phyloP scores from a whole-genome alignment of 495 filamentous ascomycete genomes.

The Penicillium alfredii region DNA sequence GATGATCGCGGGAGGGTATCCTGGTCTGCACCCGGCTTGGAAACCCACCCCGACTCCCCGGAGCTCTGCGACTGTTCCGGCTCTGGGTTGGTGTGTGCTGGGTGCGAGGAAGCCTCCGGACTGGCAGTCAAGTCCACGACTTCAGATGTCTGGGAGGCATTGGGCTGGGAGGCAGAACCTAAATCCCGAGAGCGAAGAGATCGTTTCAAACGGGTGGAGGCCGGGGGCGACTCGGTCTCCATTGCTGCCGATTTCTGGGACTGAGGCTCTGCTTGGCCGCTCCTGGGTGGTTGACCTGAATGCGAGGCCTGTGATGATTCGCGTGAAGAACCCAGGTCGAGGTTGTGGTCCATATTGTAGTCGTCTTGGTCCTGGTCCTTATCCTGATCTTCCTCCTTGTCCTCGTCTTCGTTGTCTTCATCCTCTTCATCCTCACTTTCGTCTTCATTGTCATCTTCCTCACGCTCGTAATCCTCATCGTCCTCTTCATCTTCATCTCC shows the following conservation, averaged over 20 bases:
- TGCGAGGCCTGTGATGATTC: constrained; percentile 11
- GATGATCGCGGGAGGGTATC: constrained; percentile 6
- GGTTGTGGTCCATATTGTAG: not conserved
- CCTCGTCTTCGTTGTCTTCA: constrained; percentile 3
- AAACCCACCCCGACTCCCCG: constrained; percentile 24
- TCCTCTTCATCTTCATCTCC: constrained; percentile 14
- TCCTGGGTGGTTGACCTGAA: constrained; percentile 13
- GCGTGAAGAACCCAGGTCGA: not conserved
- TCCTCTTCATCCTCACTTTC: constrained; percentile 8
- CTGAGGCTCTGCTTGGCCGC: constrained; percentile 8
- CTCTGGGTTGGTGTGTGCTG: constrained; percentile 17
- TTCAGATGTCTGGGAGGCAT: constrained; percentile 21
- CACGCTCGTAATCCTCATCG: constrained; percentile 11
- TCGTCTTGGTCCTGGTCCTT: not conserved
- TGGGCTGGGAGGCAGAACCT: constrained; percentile 6
- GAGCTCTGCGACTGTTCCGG: not conserved
- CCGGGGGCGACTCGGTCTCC: constrained; percentile 5
- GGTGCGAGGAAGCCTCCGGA: constrained; percentile 22
- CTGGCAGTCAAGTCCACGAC: constrained; percentile 44
- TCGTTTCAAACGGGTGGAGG: constrained; percentile 10
- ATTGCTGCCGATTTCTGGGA: constrained; percentile 6
- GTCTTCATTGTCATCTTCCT: constrained; percentile 7
- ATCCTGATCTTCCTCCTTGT: not conserved
- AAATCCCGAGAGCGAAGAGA: not conserved
- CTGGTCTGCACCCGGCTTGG: constrained; percentile 36